Conservation (phyloP, 345 rosid species). For the Citrus hindsii region DNA sequence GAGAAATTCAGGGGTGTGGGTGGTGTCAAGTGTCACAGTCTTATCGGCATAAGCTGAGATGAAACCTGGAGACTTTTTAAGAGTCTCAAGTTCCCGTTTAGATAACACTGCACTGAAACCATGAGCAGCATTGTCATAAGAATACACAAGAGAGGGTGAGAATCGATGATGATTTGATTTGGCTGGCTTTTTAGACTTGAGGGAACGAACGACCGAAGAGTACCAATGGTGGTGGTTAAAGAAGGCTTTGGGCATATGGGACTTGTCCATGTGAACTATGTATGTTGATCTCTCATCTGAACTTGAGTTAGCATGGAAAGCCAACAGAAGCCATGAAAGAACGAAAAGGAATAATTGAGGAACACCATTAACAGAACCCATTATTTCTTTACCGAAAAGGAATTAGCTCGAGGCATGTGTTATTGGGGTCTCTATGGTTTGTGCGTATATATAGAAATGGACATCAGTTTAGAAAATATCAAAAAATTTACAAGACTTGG, state of each 20-base stretch:
- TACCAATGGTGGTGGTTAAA: conserved; percentile 27
- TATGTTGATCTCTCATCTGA: conserved; percentile 6
- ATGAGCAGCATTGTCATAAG: conserved; percentile 21
- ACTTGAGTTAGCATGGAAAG: background rate
- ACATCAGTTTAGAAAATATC: background rate
- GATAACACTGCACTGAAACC: conserved; percentile 27
- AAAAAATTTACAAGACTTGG: background rate
- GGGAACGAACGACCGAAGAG: conserved; percentile 23
- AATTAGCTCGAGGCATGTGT: background rate
- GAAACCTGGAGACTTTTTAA: conserved; percentile 16
- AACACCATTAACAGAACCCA: conserved; percentile 5
- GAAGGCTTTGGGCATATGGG: conserved; percentile 22
- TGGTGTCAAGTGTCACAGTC: conserved; percentile 22
- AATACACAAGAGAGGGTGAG: conserved; percentile 12
- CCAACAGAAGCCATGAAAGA: background rate
- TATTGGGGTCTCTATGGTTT: background rate
- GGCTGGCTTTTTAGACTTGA: background rate
- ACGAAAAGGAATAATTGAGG: background rate
- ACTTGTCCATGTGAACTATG: conserved; percentile 29
- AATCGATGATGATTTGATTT: background rate
- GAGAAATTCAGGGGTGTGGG: conserved; percentile 23
- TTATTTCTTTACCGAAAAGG: background rate
- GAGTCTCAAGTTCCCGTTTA: conserved; percentile 9
- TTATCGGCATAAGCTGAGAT: conserved; percentile 24
- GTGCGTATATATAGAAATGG: background rate